These are phyloP conservation scores for Lobosporangium transversale DNA, from an alignment of 192 early-diverging fungal species.

Conservation along the genomic window DNA sequence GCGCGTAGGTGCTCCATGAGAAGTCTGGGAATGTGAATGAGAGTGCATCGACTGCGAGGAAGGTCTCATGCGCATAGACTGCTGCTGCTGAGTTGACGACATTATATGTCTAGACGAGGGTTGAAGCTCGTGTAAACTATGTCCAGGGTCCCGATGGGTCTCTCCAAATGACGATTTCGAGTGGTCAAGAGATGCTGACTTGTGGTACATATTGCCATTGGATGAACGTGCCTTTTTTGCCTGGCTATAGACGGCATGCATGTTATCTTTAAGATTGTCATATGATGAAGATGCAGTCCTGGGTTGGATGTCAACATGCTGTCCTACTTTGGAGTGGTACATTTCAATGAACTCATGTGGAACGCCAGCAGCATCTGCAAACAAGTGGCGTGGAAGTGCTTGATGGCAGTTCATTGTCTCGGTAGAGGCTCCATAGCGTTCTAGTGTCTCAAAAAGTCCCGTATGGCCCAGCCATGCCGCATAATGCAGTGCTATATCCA, in stretches of 20 bases:
- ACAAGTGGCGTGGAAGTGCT: constrained; percentile 33
- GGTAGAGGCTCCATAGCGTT: constrained; percentile 24
- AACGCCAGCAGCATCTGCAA: constrained; percentile 12
- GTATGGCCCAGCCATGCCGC: constrained; percentile 42
- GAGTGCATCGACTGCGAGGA: constrained; percentile 42
- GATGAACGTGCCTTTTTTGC: constrained; percentile 29
- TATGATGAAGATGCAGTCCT: neutral
- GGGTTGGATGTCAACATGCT: constrained; percentile 5
- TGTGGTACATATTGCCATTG: constrained; percentile 33
- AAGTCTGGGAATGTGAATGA: constrained; percentile 17
- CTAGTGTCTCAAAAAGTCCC: constrained; percentile 21
- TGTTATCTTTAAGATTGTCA: constrained; percentile 41
- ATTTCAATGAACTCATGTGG: constrained; percentile 17
- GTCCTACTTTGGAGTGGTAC: constrained; percentile 23
- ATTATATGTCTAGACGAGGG: constrained; percentile 9
- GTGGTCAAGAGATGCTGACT: constrained; percentile 14
- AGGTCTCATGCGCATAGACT: constrained; percentile 10
- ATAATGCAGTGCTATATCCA: constrained; percentile 33
- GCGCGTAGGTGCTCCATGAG: constrained; percentile 15
- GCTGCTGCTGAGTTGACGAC: constrained; percentile 15
- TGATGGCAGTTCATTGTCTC: constrained; percentile 28
- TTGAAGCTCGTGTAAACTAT: constrained; percentile 1
- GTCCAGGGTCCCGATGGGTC: constrained; percentile 1
- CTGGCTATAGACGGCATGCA: constrained; percentile 31
- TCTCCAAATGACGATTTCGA: constrained; percentile 4